These are phyloP conservation scores for Pisolithus orientalis DNA, from an alignment of 768 basidiomycete species.

Conservation along the genomic window DNA sequence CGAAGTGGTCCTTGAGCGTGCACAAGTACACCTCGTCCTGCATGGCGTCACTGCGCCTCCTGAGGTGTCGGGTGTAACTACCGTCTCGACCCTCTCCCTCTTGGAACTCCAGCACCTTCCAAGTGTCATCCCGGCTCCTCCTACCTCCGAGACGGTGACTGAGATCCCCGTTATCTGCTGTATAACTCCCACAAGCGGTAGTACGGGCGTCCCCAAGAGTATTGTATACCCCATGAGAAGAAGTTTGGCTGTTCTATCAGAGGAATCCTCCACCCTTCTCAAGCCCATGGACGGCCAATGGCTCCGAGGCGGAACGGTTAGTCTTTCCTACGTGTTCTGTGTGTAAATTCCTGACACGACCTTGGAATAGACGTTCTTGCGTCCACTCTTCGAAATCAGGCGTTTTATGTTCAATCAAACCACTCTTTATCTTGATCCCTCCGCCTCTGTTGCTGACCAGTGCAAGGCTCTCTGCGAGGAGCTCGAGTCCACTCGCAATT, in stretches of 20 bases:
- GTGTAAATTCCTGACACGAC: neutral
- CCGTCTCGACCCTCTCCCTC: constrained; percentile 15
- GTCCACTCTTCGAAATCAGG: constrained; percentile 25
- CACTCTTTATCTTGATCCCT: constrained; percentile 24
- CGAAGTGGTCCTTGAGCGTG: constrained; percentile 15
- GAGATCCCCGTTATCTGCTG: constrained; percentile 21
- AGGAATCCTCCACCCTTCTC: constrained; percentile 24
- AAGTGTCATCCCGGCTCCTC: constrained; percentile 8
- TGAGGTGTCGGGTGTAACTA: constrained; percentile 2
- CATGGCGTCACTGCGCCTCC: constrained; percentile 15
- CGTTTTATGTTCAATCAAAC: constrained; percentile 29
- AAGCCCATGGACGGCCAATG: constrained; percentile 25
- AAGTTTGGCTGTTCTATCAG: constrained; percentile 17
- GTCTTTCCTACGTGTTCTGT: neutral
- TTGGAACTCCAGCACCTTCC: constrained; percentile 7
- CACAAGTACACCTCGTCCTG: constrained; percentile 17
- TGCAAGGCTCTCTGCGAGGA: constrained; percentile 19
- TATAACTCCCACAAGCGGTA: constrained; percentile 23
- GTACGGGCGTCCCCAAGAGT: constrained; percentile 27
- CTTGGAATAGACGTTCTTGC: constrained; percentile 19
- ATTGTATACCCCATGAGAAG: constrained; percentile 26
- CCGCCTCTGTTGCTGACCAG: constrained; percentile 22
- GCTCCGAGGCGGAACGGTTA: constrained; percentile 27
- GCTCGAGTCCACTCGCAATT: constrained; percentile 15
- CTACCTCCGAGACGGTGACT: constrained; percentile 13